These are phyloP conservation scores for Pyracantha coccinea DNA, from an alignment of 331 rosid species.

Conservation along the genomic window DNA sequence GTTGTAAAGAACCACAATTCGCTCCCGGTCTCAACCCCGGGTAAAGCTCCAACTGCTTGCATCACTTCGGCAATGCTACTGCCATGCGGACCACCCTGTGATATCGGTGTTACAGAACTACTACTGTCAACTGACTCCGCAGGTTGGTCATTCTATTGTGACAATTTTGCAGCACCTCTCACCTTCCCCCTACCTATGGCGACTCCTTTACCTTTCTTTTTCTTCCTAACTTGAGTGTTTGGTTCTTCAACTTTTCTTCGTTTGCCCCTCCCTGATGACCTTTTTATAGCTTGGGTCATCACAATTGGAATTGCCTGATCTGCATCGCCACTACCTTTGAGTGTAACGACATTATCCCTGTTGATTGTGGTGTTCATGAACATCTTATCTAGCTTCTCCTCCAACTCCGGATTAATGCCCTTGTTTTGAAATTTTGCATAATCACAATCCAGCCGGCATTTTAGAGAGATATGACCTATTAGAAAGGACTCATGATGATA, in stretches of 20 bases:
- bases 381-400: not conserved
- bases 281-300: not conserved
- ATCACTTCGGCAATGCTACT: not conserved
- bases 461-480: not conserved
- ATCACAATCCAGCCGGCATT: not conserved
- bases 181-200: not conserved
- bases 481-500: not conserved
- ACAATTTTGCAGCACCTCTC: not conserved
- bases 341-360: not conserved
- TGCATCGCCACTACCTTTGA: not conserved
- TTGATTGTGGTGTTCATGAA: not conserved
- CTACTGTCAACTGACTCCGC: not conserved
- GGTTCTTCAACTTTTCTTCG: not conserved
- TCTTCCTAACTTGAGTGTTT: not conserved
- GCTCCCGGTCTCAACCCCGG: not conserved
- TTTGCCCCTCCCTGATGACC: not conserved
- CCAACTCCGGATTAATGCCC: not conserved
- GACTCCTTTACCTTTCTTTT: not conserved
- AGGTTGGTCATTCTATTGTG: not conserved
- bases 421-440: not conserved
- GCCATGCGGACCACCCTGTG: not conserved
- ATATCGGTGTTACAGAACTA: not conserved
- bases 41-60: not conserved
- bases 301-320: not conserved
- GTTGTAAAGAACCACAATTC: not conserved